Evolutionary conservation across 1,139 yeast genomes (phyloP).

Genomic region (Kodamaea arcana): DNA sequence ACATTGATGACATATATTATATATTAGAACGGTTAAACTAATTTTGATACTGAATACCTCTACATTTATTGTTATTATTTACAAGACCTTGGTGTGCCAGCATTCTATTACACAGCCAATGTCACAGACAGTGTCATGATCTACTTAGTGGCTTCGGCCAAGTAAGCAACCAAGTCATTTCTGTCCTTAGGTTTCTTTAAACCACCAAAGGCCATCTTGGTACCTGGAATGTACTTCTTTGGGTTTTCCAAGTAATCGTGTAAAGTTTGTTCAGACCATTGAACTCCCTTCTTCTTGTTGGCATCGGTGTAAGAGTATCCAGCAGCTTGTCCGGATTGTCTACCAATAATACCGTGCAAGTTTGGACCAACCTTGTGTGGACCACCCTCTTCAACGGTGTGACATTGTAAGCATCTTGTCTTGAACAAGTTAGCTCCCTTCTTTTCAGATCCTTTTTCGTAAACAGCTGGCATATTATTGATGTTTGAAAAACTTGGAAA

Average conservation of each 20-base stretch:
- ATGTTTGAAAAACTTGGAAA: constrained; percentile 3
- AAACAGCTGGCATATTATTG: constrained; percentile 55
- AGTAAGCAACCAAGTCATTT: constrained; percentile 91
- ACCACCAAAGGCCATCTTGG: constrained; percentile 99
- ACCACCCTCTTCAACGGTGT: constrained; percentile 93
- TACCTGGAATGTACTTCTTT: constrained; percentile 99
- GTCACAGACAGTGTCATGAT: too few relatives aligned
- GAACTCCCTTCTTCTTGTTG: constrained; percentile 92
- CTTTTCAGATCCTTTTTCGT: constrained; percentile 78
- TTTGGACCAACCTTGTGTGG: constrained; percentile 99
- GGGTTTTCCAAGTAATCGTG: constrained; percentile 97
- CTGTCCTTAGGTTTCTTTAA: constrained; percentile 98
- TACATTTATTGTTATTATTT: too few relatives aligned
- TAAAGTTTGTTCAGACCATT: constrained; percentile 85
- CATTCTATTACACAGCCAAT: too few relatives aligned
- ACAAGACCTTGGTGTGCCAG: too few relatives aligned
- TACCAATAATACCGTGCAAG: constrained; percentile 90
- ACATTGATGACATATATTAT: too few relatives aligned
- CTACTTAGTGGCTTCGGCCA: constrained; percentile 72
- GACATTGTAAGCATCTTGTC: constrained; percentile 99
- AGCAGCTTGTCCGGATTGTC: constrained; percentile 85
- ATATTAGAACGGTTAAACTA: too few relatives aligned
- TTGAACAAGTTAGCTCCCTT: constrained; percentile 98
- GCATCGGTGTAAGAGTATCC: constrained; percentile 98
- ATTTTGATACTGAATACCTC: too few relatives aligned